phyloP scores from a whole-genome alignment of 371 early-diverging fungal genomes.

The Mortierella sp. region DNA sequence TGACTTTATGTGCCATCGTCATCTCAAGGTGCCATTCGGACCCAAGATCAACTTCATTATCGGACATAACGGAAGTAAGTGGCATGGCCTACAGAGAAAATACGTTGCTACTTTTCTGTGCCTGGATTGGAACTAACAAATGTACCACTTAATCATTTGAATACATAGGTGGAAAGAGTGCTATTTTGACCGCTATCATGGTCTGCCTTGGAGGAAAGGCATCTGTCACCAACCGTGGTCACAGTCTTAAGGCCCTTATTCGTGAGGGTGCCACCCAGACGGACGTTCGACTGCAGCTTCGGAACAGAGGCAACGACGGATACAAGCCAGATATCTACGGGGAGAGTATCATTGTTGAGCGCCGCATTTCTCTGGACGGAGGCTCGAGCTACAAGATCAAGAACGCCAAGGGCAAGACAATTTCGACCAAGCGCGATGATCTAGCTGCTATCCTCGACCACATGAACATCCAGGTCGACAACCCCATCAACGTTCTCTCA shows the following conservation, averaged over 20 bases:
- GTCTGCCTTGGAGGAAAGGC: constrained; percentile 95
- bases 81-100: background rate
- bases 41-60: constrained; percentile 96
- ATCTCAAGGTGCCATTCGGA: constrained; percentile 82
- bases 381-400: constrained; percentile 82
- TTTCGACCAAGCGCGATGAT: constrained; percentile 87
- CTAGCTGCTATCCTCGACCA: constrained; percentile 88
- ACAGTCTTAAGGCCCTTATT: constrained; percentile 82
- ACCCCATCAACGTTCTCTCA: constrained; percentile 92
- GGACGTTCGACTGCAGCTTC: constrained; percentile 78
- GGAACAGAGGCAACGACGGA: constrained; percentile 88
- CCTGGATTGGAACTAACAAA: background rate
- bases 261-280: constrained; percentile 85
- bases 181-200: constrained; percentile 92
- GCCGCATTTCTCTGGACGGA: constrained; percentile 82
- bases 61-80: constrained; percentile 94
- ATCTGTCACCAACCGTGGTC: constrained; percentile 87
- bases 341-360: constrained; percentile 84
- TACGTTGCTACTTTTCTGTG: background rate
- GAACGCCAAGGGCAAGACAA: constrained; percentile 67
- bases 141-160: background rate
- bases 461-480: constrained; percentile 91
- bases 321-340: constrained; percentile 88
- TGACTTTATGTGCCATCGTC: constrained; percentile 97
- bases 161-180: constrained; percentile 89